Evolutionary conservation across 2,329 filamentous ascomycete species (phyloP), one percentile per base, ranked within the genome.

Genomic region (Chaetomiaceae sp.): DNA sequence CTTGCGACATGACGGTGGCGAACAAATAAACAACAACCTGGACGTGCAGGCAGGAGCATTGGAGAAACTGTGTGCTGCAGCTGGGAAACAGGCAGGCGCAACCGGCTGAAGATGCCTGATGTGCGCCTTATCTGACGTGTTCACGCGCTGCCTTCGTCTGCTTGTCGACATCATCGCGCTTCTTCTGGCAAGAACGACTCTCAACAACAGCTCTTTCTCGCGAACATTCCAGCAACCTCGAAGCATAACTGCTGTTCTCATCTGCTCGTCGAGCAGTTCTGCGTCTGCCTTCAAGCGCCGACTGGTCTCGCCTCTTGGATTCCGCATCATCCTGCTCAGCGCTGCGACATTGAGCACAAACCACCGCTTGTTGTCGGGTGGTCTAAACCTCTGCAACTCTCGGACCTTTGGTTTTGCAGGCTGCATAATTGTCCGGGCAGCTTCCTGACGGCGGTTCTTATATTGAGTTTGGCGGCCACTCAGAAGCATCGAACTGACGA

Each of bases 81-180:
- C n/a, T n/a, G 42, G 33, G 43, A 17, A 44, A 26, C 37, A 53
- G 45, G 48, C 48, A 55, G 53, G 41, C 38, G 38, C 42, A n/a
- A 35, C n/a, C n/a, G n/a, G 22, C 20, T 14, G 14, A 52, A 38
- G 43, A 49, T 51, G 49, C 49, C 46, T 40, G 27, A 33, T 42
- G 15, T 33, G 20, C 11, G 43, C 38, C 50, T 48, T 26, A 47
- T 51, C 48, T 54, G 54, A 56, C 54, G 48, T 55, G 51, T 51
- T 26, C 43, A 49, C 47, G 42, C 50, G 14, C 40, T 9, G 22
- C 22, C 39, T 32, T 38, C 42, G 24, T 33, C 22, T 46, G 14
- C 30, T 38, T 35, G 12, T n/a, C 14, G 3, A 32, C 33, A n/a
- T 30, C 14, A n/a, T 17, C 32, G 15, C 37, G 34, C 20, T 6